A percentile compares a stretch with the other conserved stretches of the same genome.
These are phyloP conservation scores for Diaporthe longicolla DNA, from an alignment of 2,329 filamentous ascomycete species.

Conservation along the genomic window DNA sequence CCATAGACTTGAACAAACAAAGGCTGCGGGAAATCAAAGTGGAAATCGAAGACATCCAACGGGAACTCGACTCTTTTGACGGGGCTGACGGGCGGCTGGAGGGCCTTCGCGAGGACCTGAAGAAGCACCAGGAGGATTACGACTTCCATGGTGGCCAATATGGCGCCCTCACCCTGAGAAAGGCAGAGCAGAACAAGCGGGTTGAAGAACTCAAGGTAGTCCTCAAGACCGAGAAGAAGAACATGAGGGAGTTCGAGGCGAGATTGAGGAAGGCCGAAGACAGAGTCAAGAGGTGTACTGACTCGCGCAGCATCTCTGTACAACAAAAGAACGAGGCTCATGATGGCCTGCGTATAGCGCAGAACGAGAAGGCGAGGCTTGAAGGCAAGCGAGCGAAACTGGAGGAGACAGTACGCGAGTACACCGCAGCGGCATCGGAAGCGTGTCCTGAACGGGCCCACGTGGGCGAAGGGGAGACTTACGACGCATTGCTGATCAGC, in stretches of 20 bases:
- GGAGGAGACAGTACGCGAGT: constrained; percentile 64
- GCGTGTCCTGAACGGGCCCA: constrained; percentile 70
- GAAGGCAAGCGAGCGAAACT: constrained; percentile 64
- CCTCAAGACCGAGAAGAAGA: constrained; percentile 51
- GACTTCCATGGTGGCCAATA: constrained; percentile 69
- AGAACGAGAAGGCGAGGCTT: constrained; percentile 59
- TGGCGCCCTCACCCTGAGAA: constrained; percentile 64
- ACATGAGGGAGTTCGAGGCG: constrained; percentile 57
- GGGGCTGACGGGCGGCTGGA: constrained; percentile 78
- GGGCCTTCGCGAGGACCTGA: constrained; percentile 69
- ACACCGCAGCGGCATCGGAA: constrained; percentile 66
- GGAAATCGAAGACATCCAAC: constrained; percentile 64
- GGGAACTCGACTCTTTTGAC: constrained; percentile 76
- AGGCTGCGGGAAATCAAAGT: constrained; percentile 73
- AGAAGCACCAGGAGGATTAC: constrained; percentile 61
- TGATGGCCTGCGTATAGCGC: constrained; percentile 63
- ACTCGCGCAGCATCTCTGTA: constrained; percentile 67
- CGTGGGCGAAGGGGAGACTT: constrained; percentile 76
- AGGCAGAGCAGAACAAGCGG: constrained; percentile 61
- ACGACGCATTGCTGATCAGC: constrained; percentile 67
- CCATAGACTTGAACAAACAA: constrained; percentile 60
- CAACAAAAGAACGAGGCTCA: constrained; percentile 74
- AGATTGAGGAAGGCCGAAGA: constrained; percentile 69
- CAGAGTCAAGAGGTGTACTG: constrained; percentile 64
- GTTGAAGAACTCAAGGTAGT: constrained; percentile 57